phyloP scores from a whole-genome alignment of 2,329 filamentous ascomycete species.

The Leptoxyphium fumago region DNA sequence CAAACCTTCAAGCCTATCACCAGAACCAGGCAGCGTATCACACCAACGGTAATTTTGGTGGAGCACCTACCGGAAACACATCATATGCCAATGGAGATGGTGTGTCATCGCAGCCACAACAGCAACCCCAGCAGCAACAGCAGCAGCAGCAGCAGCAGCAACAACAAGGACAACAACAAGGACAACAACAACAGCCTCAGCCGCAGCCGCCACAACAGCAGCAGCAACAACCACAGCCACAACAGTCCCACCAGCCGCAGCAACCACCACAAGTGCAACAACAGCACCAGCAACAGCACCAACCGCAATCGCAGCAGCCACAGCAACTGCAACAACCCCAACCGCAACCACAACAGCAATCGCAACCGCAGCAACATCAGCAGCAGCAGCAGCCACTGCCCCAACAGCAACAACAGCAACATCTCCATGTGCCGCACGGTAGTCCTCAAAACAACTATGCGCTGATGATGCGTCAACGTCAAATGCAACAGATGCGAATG shows the following conservation, averaged over 20 bases:
- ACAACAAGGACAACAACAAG: constrained; percentile 1
- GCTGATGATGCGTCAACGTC: constrained; percentile 16
- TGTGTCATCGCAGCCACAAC: constrained; percentile 3
- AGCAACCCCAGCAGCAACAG: not conserved
- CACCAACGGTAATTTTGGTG: constrained; percentile 8
- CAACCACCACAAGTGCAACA: too few species aligned
- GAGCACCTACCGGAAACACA: not conserved
- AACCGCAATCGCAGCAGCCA: too few species aligned
- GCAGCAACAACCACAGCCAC: too few species aligned
- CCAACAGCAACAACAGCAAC: not conserved
- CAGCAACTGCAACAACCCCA: not conserved
- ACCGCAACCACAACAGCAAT: not conserved
- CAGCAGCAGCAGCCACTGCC: not conserved
- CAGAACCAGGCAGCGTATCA: constrained; percentile 15
- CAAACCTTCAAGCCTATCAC: constrained; percentile 11
- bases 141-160: constrained; percentile 1
- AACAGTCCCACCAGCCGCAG: too few species aligned
- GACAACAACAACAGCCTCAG: constrained; percentile 6
- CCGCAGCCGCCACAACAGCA: constrained; percentile 1
- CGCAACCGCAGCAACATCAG: not conserved
- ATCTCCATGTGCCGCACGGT: constrained; percentile 4
- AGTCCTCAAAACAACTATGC: constrained; percentile 12
- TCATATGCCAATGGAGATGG: constrained; percentile 1
- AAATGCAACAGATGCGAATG: constrained; percentile 15
- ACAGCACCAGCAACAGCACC: too few species aligned